Percentiles rank a stretch among this genome's conserved stretches.
phyloP scores from a whole-genome alignment of 2,329 filamentous ascomycete species.

The Ciborinia camelliae region DNA sequence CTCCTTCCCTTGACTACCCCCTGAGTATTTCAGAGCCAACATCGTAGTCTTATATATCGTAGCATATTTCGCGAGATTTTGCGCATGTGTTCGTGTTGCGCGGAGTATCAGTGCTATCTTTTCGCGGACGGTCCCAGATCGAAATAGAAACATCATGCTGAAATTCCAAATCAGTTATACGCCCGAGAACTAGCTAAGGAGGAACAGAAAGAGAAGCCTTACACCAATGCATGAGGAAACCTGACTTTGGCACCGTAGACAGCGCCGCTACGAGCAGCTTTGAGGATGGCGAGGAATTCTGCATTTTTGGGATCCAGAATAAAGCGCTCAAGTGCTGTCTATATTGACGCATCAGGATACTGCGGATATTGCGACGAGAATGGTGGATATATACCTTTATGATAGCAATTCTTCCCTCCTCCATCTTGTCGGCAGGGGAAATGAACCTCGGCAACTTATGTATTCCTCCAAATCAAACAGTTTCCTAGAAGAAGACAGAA shows the following conservation, averaged over 20 bases:
- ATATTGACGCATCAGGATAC: conserved; percentile 3
- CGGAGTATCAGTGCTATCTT: conserved; percentile 75
- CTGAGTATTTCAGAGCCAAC: conserved; percentile 66
- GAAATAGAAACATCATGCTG: conserved; percentile 96
- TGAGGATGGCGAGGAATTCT: conserved; percentile 78
- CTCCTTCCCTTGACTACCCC: conserved; percentile 58
- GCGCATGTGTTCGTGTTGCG: conserved; percentile 85
- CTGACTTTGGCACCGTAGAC: conserved; percentile 97
- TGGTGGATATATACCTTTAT: conserved; percentile 28
- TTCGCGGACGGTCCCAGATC: conserved; percentile 76
- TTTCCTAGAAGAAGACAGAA: neutral
- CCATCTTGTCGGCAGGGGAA: conserved; percentile 29
- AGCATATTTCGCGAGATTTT: conserved; percentile 88
- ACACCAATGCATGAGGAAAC: conserved; percentile 94
- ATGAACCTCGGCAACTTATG: conserved; percentile 32
- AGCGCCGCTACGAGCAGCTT: conserved; percentile 92
- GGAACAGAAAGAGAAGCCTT: conserved; percentile 33
- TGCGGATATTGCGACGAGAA: neutral
- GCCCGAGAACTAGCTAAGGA: neutral
- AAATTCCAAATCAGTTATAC: conserved; percentile 5
- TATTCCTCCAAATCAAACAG: conserved; percentile 17
- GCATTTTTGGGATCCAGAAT: conserved; percentile 82
- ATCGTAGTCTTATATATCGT: conserved; percentile 84
- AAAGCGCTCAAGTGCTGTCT: conserved; percentile 63
- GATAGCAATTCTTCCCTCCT: conserved; percentile 25